Percentiles rank a stretch among this genome's conserved stretches.
These are phyloP conservation scores for Paramecium sexaurelia DNA, from an alignment of 73 alveolate species.

Conservation along the genomic window DNA sequence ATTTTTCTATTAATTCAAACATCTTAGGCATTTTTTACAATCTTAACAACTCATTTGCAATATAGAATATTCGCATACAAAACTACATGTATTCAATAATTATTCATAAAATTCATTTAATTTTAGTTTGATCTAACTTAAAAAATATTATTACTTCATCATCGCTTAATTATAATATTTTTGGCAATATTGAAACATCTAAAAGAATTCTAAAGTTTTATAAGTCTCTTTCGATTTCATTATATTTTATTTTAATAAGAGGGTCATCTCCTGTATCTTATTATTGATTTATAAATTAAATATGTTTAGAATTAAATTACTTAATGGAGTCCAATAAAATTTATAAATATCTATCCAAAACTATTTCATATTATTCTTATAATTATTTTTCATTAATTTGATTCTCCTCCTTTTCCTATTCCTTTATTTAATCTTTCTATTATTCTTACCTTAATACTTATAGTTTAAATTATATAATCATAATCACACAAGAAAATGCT, in stretches of 20 bases:
- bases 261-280: background rate
- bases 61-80: background rate
- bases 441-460: background rate
- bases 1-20: background rate
- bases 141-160: background rate
- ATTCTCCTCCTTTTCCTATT: background rate
- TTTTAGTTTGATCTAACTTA: background rate
- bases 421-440: background rate
- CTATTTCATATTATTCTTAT: background rate
- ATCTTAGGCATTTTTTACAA: slow-evolving; percentile 29
- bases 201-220: background rate
- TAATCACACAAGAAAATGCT: slow-evolving; percentile 60
- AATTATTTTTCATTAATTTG: background rate
- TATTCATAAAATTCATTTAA: background rate
- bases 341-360: background rate
- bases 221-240: slow-evolving; percentile 10
- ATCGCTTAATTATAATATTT: background rate
- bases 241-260: background rate
- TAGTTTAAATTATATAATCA: slow-evolving; percentile 19
- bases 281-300: background rate
- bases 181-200: slow-evolving; percentile 7
- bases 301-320: background rate
- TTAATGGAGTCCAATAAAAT: background rate
- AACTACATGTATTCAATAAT: background rate
- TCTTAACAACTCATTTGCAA: background rate